Conservation (phyloP, 441 rosid genomes). For the Brassica balearica region DNA sequence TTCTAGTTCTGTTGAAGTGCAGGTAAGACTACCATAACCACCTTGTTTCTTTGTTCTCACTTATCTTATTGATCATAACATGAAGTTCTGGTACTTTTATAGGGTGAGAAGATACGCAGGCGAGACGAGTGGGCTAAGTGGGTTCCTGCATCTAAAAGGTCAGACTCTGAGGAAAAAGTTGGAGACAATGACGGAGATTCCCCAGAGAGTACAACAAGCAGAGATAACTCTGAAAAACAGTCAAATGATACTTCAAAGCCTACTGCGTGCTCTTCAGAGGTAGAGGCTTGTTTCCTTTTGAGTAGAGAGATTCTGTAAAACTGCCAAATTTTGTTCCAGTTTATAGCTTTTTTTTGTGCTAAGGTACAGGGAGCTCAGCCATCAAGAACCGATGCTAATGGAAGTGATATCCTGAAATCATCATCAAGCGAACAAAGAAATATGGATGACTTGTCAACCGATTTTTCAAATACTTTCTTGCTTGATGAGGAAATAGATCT, state of each 20-base stretch:
- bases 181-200: slow-evolving; percentile 39
- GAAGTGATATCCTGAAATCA: slow-evolving; percentile 39
- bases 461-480: slow-evolving; percentile 83
- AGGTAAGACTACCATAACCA: slow-evolving; percentile 60
- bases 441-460: slow-evolving; percentile 62
- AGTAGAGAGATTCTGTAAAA: slow-evolving; percentile 27
- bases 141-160: slow-evolving; percentile 56
- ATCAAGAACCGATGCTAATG: slow-evolving; percentile 39
- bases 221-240: slow-evolving; percentile 47
- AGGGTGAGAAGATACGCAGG: slow-evolving; percentile 82
- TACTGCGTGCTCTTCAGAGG: slow-evolving; percentile 41
- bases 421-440: slow-evolving; percentile 39
- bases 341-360: slow-evolving; percentile 23
- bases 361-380: slow-evolving; percentile 48
- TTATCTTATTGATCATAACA: slow-evolving; percentile 22
- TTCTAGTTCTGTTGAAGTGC: slow-evolving; percentile 75
- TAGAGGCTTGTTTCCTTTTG: slow-evolving; percentile 11
- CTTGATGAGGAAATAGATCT: slow-evolving; percentile 96
- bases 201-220: slow-evolving; percentile 17
- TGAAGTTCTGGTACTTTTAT: slow-evolving; percentile 35
- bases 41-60: slow-evolving; percentile 23
- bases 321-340: slow-evolving; percentile 35
- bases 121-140: slow-evolving; percentile 81
- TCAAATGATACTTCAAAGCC: slow-evolving; percentile 11
- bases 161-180: slow-evolving; percentile 48